Conservation (phyloP, 495 filamentous ascomycete genomes). For the Amphirosellinia nigrospora region DNA sequence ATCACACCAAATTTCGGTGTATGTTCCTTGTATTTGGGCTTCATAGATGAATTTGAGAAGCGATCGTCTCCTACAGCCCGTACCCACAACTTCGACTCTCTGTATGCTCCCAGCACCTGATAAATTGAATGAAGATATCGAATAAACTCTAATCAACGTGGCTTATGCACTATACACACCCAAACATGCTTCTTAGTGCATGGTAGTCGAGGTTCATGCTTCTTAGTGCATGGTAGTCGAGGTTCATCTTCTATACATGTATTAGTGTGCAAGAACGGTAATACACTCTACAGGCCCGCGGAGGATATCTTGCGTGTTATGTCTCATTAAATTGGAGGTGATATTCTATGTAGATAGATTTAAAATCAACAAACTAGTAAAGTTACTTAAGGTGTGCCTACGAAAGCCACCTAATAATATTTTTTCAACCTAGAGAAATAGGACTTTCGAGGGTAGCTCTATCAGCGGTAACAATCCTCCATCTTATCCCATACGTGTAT, state of each 20-base stretch:
- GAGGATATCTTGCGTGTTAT: not conserved
- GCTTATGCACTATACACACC: not conserved
- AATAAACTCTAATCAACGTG: not conserved
- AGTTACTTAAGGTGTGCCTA: not conserved
- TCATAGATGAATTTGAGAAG: constrained; percentile 22
- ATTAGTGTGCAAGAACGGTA: not conserved
- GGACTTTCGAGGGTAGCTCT: not conserved
- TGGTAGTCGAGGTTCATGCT: not conserved
- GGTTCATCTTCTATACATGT: not conserved
- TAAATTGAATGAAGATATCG: not conserved
- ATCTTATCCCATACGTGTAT: not conserved
- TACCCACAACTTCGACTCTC: not conserved
- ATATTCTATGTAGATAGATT: no score
- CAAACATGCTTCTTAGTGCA: not conserved
- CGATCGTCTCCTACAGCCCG: constrained; percentile 3
- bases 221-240: not conserved
- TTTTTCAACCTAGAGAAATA: no score
- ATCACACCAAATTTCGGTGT: constrained; percentile 20
- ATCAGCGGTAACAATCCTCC: not conserved
- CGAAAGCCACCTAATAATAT: no score
- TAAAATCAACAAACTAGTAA: not conserved
- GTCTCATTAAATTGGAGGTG: not conserved
- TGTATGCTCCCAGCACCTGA: not conserved
- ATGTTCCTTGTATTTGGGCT: constrained; percentile 26
- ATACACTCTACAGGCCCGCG: not conserved